Evolutionary conservation across 495 filamentous ascomycete species (phyloP).

Genomic region (Neurospora sp.): DNA sequence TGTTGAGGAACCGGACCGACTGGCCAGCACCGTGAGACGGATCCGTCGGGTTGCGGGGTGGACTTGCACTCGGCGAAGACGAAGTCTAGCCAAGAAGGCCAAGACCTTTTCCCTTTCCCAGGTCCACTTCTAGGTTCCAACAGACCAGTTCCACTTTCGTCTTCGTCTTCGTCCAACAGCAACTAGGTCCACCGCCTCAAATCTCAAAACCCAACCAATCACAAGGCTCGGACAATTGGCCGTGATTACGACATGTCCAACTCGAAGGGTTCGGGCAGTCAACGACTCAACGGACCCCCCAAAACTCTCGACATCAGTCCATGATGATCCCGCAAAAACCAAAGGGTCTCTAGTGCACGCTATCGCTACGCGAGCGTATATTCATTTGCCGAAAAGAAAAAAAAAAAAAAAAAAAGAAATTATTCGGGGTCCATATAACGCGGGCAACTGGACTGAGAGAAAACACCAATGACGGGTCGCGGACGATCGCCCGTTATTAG

Average conservation of each 20-base stretch:
- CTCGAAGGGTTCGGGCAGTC: not conserved
- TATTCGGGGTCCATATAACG: not conserved
- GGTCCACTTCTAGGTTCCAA: not conserved
- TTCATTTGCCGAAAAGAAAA: no score
- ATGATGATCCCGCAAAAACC: not conserved
- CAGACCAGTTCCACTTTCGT: not conserved
- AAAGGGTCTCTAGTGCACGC: not conserved
- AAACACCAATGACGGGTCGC: not conserved
- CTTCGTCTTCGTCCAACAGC: not conserved
- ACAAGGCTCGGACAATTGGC: not conserved
- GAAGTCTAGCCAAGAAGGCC: not conserved
- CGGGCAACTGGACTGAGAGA: not conserved
- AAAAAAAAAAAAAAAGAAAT: not conserved
- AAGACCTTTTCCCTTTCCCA: not conserved
- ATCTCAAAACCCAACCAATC: not conserved
- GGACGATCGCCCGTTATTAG: not conserved
- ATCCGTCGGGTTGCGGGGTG: not conserved
- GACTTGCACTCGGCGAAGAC: not conserved
- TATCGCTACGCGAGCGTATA: not conserved
- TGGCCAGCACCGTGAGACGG: not conserved
- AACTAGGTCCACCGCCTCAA: not conserved
- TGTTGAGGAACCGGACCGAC: not conserved
- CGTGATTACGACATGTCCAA: not conserved
- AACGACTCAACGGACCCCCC: not conserved
- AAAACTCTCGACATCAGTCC: not conserved